These are phyloP conservation scores for Batkoa obscura DNA, from an alignment of 371 early-diverging fungal genomes.

Conservation along the genomic window DNA sequence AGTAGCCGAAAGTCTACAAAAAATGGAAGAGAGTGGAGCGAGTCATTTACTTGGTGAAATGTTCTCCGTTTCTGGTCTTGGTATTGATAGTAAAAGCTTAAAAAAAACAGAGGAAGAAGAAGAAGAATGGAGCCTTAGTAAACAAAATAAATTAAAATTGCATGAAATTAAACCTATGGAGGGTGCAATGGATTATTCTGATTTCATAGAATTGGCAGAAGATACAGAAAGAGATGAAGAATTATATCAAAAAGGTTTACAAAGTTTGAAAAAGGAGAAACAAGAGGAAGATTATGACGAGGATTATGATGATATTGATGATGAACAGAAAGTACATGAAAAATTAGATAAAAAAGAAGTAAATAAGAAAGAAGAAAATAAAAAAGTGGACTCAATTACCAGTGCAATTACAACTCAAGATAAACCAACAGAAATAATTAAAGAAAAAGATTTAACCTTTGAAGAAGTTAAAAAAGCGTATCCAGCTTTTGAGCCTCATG, in stretches of 20 bases:
- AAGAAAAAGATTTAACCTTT: slow-evolving; percentile 7
- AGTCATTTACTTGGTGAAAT: no score
- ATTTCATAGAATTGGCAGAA: slow-evolving; percentile 61
- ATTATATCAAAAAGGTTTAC: no score
- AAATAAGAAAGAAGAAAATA: background rate
- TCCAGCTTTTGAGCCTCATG: slow-evolving; percentile 39
- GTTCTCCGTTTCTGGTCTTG: no score
- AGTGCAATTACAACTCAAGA: background rate
- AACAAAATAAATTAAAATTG: no score
- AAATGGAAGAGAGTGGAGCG: no score
- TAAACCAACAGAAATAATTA: slow-evolving; percentile 7
- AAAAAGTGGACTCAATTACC: slow-evolving; percentile 1
- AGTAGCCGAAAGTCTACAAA: no score
- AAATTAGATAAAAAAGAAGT: slow-evolving; percentile 10
- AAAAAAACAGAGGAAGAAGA: no score
- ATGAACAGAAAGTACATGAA: slow-evolving; percentile 7
- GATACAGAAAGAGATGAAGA: slow-evolving; percentile 11
- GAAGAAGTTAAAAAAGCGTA: slow-evolving; percentile 32
- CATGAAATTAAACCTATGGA: no score
- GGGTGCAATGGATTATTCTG: slow-evolving; percentile 56
- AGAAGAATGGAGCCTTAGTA: no score
- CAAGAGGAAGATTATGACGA: background rate
- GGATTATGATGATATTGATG: slow-evolving; percentile 11
- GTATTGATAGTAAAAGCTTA: no score
- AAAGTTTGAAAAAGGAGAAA: no score